phyloP scores from a whole-genome alignment of 345 rosid species.

The Aurinia saxatilis region DNA sequence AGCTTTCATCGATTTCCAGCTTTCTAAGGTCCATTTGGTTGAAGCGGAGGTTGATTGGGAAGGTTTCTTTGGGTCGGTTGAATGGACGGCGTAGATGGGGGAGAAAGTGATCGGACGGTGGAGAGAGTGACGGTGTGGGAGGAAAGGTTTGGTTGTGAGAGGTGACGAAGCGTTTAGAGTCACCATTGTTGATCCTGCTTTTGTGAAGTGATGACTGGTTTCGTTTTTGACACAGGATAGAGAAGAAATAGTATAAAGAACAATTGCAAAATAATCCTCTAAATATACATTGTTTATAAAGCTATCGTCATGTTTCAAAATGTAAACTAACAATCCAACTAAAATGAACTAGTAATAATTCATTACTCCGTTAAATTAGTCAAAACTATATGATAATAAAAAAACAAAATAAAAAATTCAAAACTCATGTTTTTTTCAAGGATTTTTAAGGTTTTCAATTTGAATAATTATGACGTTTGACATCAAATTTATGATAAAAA shows the following conservation, averaged over 20 bases:
- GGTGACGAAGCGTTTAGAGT: constrained; percentile 33
- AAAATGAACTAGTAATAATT: no score
- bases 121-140: constrained; percentile 16
- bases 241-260: neutral
- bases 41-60: constrained; percentile 8
- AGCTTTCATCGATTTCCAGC: constrained; percentile 62
- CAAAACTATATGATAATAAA: no score
- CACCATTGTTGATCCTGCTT: constrained; percentile 19
- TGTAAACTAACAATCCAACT: no score
- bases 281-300: no score
- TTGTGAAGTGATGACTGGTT: constrained; percentile 8
- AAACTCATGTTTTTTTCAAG: no score
- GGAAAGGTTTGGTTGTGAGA: constrained; percentile 30
- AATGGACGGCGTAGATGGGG: constrained; percentile 48
- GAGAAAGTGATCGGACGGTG: constrained; percentile 26
- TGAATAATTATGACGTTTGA: no score
- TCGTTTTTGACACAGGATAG: neutral
- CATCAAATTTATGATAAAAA: no score
- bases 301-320: no score
- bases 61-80: constrained; percentile 38
- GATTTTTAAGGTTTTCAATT: no score
- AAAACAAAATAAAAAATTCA: no score
- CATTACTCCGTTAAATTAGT: no score
- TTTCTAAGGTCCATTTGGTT: constrained; percentile 43
- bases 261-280: no score